A percentile compares a stretch with the other conserved stretches of the same genome.
Evolutionary conservation across 176 grass and related monocot species (phyloP).

Genomic region (sorghum (Sorghum bicolor)): Sorghum_bicolor_NCBIv3 NC_012879.2:15789001-15789500

Average conservation of each 20-base stretch:
- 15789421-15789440: neutral
- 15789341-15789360: neutral
- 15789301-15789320: neutral
- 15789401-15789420: neutral
- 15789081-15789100: neutral
- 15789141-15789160: neutral
- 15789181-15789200: neutral
- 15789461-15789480: neutral
- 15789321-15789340: neutral
- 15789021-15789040: no score
- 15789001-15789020: neutral
- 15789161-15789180: neutral
- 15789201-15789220: neutral
- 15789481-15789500: neutral
- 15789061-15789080: rapidly evolving
- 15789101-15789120: neutral
- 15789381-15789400: neutral
- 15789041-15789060: neutral
- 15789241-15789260: neutral
- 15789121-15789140: neutral
- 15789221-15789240: neutral
- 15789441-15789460: neutral
- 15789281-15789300: neutral
- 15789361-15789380: neutral
- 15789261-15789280: neutral